phyloP scores from a whole-genome alignment of 257 asterid species.

The Rehmannia glutinosa region DNA sequence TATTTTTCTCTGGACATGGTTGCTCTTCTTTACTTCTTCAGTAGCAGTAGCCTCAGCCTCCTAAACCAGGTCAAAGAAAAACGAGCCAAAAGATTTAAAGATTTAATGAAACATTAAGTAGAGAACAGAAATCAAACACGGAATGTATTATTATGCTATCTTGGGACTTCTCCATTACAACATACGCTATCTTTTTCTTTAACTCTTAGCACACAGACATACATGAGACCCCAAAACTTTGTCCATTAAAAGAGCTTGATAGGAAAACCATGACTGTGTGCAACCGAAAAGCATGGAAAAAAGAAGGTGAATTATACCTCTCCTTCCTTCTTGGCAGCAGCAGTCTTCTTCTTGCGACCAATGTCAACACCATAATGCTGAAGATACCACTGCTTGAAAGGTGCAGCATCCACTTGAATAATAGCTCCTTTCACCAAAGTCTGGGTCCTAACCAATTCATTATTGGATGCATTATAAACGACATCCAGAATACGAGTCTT shows the following conservation, averaged over 20 bases:
- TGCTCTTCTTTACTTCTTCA: constrained; percentile 56
- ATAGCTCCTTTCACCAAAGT: constrained; percentile 71
- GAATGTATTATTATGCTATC: neutral
- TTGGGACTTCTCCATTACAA: neutral
- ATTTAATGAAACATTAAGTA: neutral
- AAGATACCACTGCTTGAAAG: constrained; percentile 77
- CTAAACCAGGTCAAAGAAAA: constrained; percentile 17
- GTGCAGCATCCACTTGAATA: constrained; percentile 78
- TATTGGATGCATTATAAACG: no score
- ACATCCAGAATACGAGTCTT: constrained; percentile 74
- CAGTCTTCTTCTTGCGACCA: constrained; percentile 75
- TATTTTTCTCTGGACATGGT: constrained; percentile 42
- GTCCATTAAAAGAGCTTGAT: no score
- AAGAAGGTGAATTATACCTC: constrained; percentile 28
- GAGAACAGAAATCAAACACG: neutral
- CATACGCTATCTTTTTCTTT: no score
- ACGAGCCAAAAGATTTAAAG: neutral
- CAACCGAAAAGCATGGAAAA: neutral
- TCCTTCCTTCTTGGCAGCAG: constrained; percentile 59
- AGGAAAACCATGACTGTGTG: no score
- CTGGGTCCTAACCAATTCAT: constrained; percentile 75
- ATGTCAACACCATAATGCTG: constrained; percentile 86
- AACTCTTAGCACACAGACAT: no score
- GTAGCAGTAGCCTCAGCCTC: constrained; percentile 41
- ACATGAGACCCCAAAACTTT: no score